Evolutionary conservation across 2,329 filamentous ascomycete genomes (phyloP), one percentile per base, ranked within the genome.

Genomic region (Penicillium sp.): DNA sequence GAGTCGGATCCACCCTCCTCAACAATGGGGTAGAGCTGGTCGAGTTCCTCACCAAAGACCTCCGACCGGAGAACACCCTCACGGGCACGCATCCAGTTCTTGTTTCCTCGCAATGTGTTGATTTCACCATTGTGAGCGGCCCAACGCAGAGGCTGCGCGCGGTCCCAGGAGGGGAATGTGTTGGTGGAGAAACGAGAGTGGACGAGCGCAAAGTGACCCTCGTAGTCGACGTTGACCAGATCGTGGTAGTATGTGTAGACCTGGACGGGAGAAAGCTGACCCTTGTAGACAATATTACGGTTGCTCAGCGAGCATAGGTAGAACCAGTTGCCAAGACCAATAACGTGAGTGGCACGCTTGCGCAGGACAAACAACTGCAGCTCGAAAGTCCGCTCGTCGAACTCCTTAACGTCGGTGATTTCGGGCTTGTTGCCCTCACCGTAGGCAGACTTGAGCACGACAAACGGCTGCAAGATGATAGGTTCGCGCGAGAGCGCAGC

Each of bases 241-340:
- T 98, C 94, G 78, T 97, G 91, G 80, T 96, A 98, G 82, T 98
- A 98, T 75, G 96, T 90, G 81, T 98, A 98, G 54, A 98, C 94
- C 82, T 98, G 94, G 34, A 94, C 87, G 25, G 94, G 94, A 47
- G 94, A 90, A 67, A 98, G 84, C 77, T 98, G 95, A 65, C 94
- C 94, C 85, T 98, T 98, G 86, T 98, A 98, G 61, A 98, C 91
- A 79, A 98, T 98, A 82, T 98, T 98, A 81, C 93, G 93, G 87
- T 96, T 97, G 78, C 89, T 95, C 67, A 98, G 82, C 52, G 92
- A 96, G 84, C 94, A 98, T 60, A 98, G 84, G 78, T 98, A 98
- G 84, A 98, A 98, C 94, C 94, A 98, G 79, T 97, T 97, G 79
- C 96, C 92, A 58, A 97, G 85, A 61, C 94, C 93, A 75, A 97